These are phyloP conservation scores for Cornus florida DNA, from an alignment of 148 eudicot species.

Conservation along the genomic window DNA sequence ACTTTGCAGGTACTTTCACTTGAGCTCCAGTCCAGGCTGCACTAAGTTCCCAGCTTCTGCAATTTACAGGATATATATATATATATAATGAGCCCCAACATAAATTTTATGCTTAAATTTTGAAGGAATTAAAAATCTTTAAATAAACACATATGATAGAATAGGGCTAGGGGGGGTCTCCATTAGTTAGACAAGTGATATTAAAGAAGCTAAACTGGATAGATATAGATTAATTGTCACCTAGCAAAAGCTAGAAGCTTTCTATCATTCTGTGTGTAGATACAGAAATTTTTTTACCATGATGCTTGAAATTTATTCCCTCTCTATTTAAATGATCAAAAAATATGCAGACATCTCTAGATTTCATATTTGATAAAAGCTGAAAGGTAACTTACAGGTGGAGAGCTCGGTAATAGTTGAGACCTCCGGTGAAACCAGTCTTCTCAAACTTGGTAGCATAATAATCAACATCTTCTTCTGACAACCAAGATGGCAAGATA, in stretches of 20 bases:
- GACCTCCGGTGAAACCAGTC: slow-evolving; percentile 35
- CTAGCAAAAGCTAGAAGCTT: no score
- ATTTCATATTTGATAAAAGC: neutral
- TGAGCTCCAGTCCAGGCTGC: slow-evolving; percentile 16
- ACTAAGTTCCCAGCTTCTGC: slow-evolving; percentile 20
- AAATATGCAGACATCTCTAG: neutral
- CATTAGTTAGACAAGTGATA: no score
- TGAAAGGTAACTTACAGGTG: slow-evolving; percentile 16
- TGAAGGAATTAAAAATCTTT: neutral
- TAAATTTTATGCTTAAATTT: neutral
- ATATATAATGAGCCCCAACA: neutral
- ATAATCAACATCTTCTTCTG: slow-evolving; percentile 25
- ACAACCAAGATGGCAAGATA: slow-evolving; percentile 33
- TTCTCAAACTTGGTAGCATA: slow-evolving; percentile 31
- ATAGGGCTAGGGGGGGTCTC: no score
- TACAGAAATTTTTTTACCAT: no score
- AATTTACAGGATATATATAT: no score
- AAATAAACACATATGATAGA: no score
- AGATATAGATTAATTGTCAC: no score
- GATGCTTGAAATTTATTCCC: no score
- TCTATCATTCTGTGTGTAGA: no score
- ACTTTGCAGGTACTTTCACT: slow-evolving; percentile 15
- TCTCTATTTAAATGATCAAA: no score
- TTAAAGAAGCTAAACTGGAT: no score
- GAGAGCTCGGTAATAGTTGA: slow-evolving; percentile 26